Evolutionary conservation across 169 alveolate species (phyloP), one percentile per base, ranked within the genome.

Genomic region (Plasmodium chabaudi): DNA sequence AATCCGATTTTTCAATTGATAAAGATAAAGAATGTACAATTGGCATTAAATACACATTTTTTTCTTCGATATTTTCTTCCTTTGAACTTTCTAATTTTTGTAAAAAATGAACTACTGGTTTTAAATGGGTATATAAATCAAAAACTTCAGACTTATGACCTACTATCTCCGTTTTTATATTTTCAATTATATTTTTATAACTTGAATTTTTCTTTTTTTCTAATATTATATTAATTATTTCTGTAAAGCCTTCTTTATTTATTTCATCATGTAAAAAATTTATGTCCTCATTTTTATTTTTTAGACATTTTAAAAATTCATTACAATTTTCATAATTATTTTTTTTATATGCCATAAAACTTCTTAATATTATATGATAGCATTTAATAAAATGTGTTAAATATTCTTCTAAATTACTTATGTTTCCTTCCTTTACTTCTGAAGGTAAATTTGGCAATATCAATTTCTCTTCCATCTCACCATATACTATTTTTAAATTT

Each of bases 201-300:
- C 89, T 79, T 9, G 89, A 79, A 49, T 79, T 79, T 79, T 79
- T 79, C 51, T 79, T 79, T 70, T 70, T 79, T 67, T 79, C 89
- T 27, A 79, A 79, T 23, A 79, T 79, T 21, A 70, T 79, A 60
- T 65, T 44, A 21, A 67, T 70, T 6, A 79, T 79, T 70, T 79
- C 53, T 47, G 53, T 55, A 70, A 79, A 79, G 1, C 57, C 65
- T 15, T 79, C 84, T 61, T 79, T 79, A 42, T 79, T 64, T 79
- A 79, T 79, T 51, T 79, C 89, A 57, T 70, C 57, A 21, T 51
- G 17, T 70, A 79, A 55, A 79, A 61, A 79, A 17, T 53, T 67
- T 60, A 79, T 79, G 27, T 79, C 82, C 56, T 53, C 72, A 67
- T 68, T 67, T 27, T 79, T 79, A n/a, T 67, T 55, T 51, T 79